A percentile compares a stretch with the other conserved stretches of the same genome.
phyloP scores from a whole-genome alignment of 495 filamentous ascomycete species.

The Mytilinidion resinicola region DNA sequence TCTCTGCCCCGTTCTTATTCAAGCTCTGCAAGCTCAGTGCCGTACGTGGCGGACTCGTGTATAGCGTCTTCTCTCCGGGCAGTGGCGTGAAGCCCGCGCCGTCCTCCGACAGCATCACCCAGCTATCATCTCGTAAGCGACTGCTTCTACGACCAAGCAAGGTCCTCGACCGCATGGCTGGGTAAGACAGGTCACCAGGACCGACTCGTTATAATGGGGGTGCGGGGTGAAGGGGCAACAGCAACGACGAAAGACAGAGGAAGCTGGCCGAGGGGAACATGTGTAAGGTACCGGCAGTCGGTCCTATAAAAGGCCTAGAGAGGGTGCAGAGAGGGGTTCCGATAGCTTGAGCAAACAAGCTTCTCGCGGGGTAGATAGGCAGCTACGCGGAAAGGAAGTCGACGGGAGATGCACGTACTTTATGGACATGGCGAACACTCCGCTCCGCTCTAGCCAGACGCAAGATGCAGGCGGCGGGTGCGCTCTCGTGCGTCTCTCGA shows the following conservation, averaged over 20 bases:
- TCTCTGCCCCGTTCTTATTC: constrained; percentile 49
- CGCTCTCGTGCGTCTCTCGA: not conserved
- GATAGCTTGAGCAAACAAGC: not conserved
- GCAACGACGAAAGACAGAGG: no score
- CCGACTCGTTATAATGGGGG: no score
- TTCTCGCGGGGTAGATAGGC: constrained; percentile 11
- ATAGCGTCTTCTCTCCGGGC: constrained; percentile 62
- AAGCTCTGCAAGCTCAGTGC: constrained; percentile 56
- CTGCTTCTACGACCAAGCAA: constrained; percentile 7
- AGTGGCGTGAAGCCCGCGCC: constrained; percentile 59
- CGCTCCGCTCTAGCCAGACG: not conserved
- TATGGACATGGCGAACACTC: constrained; percentile 23
- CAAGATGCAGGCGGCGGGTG: not conserved
- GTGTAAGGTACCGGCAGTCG: no score
- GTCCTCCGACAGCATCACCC: constrained; percentile 69
- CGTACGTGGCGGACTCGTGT: constrained; percentile 66
- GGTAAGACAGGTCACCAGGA: no score
- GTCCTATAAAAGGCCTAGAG: no score
- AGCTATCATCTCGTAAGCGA: constrained; percentile 46
- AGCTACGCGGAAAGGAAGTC: not conserved
- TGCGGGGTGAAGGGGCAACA: no score
- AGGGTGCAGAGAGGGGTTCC: no score
- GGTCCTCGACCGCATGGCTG: no score
- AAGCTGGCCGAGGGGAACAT: no score
- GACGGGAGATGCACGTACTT: constrained; percentile 22